Percentiles rank a stretch among this genome's conserved stretches.
These are phyloP conservation scores for Coniochaeta ligniaria DNA, from an alignment of 2,329 filamentous ascomycete genomes.

Conservation along the genomic window DNA sequence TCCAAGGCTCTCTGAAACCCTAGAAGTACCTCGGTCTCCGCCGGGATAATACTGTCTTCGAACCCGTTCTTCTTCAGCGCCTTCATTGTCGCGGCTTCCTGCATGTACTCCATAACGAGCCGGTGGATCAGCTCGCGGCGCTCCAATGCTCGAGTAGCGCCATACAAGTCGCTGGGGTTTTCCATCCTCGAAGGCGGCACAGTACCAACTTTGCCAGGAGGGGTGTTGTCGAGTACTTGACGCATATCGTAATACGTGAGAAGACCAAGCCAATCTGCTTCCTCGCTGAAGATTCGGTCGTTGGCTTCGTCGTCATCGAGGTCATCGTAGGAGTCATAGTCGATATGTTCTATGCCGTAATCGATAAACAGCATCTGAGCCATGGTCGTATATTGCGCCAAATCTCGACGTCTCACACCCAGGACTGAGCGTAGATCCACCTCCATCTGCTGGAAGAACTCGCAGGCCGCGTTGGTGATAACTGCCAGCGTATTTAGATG, in stretches of 20 bases:
- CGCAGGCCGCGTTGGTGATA: constrained; percentile 23
- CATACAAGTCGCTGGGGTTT: constrained; percentile 18
- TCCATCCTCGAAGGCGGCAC: constrained; percentile 7
- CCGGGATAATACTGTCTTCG: constrained; percentile 11
- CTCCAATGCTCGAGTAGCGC: constrained; percentile 7
- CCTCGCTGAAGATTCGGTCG: constrained; percentile 5
- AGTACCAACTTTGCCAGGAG: not conserved
- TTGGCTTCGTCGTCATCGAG: constrained; percentile 11
- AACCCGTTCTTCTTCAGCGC: constrained; percentile 15
- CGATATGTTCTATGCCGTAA: constrained; percentile 18
- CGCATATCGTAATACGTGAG: not conserved
- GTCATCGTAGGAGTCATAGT: constrained; percentile 15
- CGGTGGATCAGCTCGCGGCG: constrained; percentile 12
- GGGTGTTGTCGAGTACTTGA: not conserved
- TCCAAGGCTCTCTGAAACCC: constrained; percentile 15
- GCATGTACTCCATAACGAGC: constrained; percentile 12
- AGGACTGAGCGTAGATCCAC: constrained; percentile 14
- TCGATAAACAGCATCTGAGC: constrained; percentile 18
- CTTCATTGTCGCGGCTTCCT: constrained; percentile 17
- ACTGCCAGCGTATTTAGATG: constrained; percentile 17
- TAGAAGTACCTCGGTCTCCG: constrained; percentile 19
- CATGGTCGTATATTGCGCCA: constrained; percentile 17
- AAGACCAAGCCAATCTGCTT: not conserved
- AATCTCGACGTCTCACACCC: constrained; percentile 2
- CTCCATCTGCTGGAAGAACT: constrained; percentile 22